Evolutionary conservation across 495 filamentous ascomycete genomes (phyloP).

Genomic region (Trichoderma asperelloides): DNA sequence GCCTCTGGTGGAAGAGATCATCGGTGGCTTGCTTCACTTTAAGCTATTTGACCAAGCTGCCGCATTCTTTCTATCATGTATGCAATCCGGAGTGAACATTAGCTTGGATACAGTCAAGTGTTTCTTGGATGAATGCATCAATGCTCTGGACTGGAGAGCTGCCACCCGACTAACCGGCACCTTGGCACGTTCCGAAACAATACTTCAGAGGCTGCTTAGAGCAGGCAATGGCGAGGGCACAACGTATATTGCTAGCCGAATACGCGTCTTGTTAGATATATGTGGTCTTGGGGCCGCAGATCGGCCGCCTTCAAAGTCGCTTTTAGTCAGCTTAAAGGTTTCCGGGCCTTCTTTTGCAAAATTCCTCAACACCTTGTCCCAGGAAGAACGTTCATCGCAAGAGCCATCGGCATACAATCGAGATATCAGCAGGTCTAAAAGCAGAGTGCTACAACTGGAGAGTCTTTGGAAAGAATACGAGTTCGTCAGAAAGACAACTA

Average conservation of each 20-base stretch:
- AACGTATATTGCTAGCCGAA: background rate
- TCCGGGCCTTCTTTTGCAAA: background rate
- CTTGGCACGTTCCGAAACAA: slow-evolving; percentile 12
- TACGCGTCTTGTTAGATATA: background rate
- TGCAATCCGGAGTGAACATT: slow-evolving; percentile 21
- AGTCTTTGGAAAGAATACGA: background rate
- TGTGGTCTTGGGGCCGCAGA: background rate
- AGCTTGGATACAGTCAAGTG: slow-evolving; percentile 21
- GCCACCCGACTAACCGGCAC: slow-evolving; percentile 21
- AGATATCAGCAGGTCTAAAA: background rate
- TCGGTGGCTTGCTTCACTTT: slow-evolving; percentile 31
- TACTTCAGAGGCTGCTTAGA: background rate
- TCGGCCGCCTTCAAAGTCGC: background rate
- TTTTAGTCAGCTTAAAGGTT: background rate
- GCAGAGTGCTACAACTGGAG: slow-evolving; percentile 4
- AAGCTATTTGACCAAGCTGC: slow-evolving; percentile 24
- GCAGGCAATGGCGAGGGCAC: background rate
- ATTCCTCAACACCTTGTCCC: background rate
- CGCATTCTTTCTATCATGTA: slow-evolving; percentile 23
- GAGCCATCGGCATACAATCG: background rate
- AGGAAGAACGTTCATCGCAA: background rate
- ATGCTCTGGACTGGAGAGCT: slow-evolving; percentile 18
- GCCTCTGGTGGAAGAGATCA: slow-evolving; percentile 25
- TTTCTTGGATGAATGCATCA: slow-evolving; percentile 25
- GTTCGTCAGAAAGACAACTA: background rate